Evolutionary conservation across 192 early-diverging fungal genomes (phyloP).

Genomic region (Allomyces macrogynus): DNA sequence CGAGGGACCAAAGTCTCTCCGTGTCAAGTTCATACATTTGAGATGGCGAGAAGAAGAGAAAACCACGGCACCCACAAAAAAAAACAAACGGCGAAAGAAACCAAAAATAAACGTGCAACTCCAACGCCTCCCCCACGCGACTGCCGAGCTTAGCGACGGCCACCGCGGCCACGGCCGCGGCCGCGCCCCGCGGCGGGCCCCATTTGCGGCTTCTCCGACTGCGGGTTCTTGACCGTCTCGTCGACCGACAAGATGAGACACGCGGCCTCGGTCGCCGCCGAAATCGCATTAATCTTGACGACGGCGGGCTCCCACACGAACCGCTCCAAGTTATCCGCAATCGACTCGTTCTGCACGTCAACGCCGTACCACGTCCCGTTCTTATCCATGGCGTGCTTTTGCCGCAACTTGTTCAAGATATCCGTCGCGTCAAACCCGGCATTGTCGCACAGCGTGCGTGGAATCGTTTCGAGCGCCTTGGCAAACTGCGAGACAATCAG

Average conservation of each 20-base stretch:
- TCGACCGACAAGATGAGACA: conserved; percentile 90
- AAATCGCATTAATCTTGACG: conserved; percentile 91
- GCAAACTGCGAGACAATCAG: conserved; percentile 86
- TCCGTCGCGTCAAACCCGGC: conserved; percentile 97
- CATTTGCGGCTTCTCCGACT: conserved; percentile 52
- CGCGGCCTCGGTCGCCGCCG: conserved; percentile 85
- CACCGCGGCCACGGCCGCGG: conserved; percentile 24
- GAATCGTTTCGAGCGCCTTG: conserved; percentile 89
- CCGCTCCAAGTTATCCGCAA: conserved; percentile 70
- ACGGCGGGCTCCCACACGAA: conserved; percentile 98
- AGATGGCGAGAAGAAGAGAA: too few relatives aligned
- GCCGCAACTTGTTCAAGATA: conserved; percentile 88
- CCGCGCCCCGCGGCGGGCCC: conserved; percentile 24
- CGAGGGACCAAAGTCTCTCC: too few relatives aligned
- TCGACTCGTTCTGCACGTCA: conserved; percentile 69
- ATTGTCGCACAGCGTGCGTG: conserved; percentile 95
- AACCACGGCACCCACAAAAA: too few relatives aligned
- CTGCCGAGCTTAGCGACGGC: conserved; percentile 11
- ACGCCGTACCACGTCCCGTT: conserved; percentile 73
- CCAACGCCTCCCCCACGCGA: too few relatives aligned
- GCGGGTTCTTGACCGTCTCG: conserved; percentile 87
- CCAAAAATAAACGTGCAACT: too few relatives aligned
- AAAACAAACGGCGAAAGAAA: too few relatives aligned
- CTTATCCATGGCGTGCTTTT: conserved; percentile 60
- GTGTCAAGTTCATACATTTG: too few relatives aligned